phyloP scores from a whole-genome alignment of 148 eudicot species.

The Fagopyrum tataricum region DNA sequence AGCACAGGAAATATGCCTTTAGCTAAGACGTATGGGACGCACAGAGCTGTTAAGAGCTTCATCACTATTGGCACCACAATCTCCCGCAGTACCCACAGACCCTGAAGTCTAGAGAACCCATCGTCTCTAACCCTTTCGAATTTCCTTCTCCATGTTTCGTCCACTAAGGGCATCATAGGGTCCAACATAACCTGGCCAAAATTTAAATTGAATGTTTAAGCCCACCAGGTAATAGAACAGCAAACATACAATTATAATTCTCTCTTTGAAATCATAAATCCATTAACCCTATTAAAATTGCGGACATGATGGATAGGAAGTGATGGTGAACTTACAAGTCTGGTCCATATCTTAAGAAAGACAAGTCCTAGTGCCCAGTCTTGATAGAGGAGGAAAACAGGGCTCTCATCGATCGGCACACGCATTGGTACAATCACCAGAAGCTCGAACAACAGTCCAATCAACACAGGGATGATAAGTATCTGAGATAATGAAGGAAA shows the following conservation, averaged over 20 bases:
- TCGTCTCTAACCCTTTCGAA: conserved; percentile 92
- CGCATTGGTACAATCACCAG: conserved; percentile 96
- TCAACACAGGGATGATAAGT: conserved; percentile 78
- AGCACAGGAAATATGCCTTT: conserved; percentile 80
- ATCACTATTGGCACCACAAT: conserved; percentile 79
- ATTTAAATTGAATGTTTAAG: neutral
- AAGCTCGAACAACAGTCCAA: conserved; percentile 96
- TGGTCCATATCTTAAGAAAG: conserved; percentile 92
- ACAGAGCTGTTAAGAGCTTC: conserved; percentile 86
- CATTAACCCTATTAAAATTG: too few species aligned
- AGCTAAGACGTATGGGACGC: conserved; percentile 89
- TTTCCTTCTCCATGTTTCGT: conserved; percentile 79
- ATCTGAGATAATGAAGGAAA: conserved; percentile 39
- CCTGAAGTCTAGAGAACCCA: conserved; percentile 88
- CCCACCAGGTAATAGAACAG: neutral
- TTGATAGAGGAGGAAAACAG: conserved; percentile 92
- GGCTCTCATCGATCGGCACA: conserved; percentile 95
- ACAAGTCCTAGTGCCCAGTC: conserved; percentile 97
- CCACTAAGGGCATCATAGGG: conserved; percentile 84
- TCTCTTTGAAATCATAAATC: too few species aligned
- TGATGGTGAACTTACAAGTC: conserved; percentile 53
- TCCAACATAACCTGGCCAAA: conserved; percentile 78
- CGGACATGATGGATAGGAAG: neutral
- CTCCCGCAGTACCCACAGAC: conserved; percentile 88
- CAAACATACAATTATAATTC: neutral